phyloP scores from a whole-genome alignment of 495 filamentous ascomycete species.

The Aspergillus steynii region DNA sequence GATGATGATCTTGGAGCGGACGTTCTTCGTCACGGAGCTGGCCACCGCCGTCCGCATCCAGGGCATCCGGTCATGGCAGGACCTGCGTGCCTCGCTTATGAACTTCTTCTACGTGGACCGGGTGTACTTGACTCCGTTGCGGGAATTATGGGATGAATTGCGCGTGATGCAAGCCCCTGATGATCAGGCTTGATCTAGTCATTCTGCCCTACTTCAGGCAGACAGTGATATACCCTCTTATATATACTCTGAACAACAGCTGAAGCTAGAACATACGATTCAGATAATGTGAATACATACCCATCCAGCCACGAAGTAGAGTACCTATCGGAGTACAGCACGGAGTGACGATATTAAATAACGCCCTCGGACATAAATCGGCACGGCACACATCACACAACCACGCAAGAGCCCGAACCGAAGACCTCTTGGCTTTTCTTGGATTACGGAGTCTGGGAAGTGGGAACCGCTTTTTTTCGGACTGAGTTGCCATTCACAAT shows the following conservation, averaged over 20 bases:
- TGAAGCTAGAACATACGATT: too few species aligned
- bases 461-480: too few species aligned
- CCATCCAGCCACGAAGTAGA: not conserved
- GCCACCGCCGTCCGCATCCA: conserved; percentile 30
- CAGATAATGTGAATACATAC: too few species aligned
- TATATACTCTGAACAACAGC: not conserved
- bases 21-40: conserved; percentile 41
- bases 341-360: too few species aligned
- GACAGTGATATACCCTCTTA: not conserved
- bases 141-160: conserved; percentile 43
- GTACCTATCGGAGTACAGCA: not conserved
- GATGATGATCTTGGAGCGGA: conserved; percentile 30
- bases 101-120: conserved; percentile 48
- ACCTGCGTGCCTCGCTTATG: conserved; percentile 34
- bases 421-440: not conserved
- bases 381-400: not conserved
- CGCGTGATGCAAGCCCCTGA: not conserved
- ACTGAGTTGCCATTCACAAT: too few species aligned
- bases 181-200: not conserved
- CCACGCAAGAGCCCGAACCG: not conserved
- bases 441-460: too few species aligned
- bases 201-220: not conserved
- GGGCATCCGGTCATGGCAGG: conserved; percentile 41
- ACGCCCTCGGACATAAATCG: not conserved
- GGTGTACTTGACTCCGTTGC: conserved; percentile 33